A percentile compares a stretch with the other conserved stretches of the same genome.
Evolutionary conservation across 768 basidiomycete genomes (phyloP).

Genomic region (Coprinopsis strossmayeri): DNA sequence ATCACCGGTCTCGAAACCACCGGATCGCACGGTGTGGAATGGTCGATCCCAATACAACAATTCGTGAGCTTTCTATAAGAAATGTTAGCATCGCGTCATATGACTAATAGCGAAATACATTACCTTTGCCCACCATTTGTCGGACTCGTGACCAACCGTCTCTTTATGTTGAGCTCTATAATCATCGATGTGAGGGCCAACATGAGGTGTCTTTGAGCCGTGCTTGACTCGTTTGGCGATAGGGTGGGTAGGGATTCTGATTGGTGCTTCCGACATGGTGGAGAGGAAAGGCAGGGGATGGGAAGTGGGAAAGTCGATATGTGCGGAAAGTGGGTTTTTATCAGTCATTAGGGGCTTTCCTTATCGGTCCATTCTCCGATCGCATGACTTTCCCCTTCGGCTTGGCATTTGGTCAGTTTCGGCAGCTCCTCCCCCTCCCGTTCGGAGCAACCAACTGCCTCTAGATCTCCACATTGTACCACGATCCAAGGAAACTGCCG

Average conservation of each 20-base stretch:
- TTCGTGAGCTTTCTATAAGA: conserved; percentile 57
- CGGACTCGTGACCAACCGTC: conserved; percentile 71
- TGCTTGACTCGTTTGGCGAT: conserved; percentile 66
- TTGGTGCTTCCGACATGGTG: conserved; percentile 33
- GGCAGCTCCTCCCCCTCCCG: background rate
- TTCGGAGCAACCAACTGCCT: background rate
- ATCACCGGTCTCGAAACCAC: conserved; percentile 79
- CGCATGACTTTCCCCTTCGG: background rate
- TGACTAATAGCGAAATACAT: background rate
- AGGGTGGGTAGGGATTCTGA: conserved; percentile 48
- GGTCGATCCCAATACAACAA: conserved; percentile 83
- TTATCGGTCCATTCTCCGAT: conserved; percentile 10
- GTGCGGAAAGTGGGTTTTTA: conserved; percentile 12
- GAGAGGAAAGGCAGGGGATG: conserved; percentile 8
- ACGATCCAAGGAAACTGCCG: background rate
- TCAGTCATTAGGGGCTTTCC: conserved; percentile 14
- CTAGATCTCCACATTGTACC: background rate
- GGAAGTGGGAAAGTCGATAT: conserved; percentile 11
- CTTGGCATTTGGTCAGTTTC: background rate
- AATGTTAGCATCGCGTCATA: background rate
- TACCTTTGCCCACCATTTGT: conserved; percentile 87
- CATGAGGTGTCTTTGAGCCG: conserved; percentile 62
- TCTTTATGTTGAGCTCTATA: conserved; percentile 61
- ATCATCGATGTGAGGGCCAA: conserved; percentile 73
- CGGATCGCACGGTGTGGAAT: conserved; percentile 81